These are phyloP conservation scores for Salisapilia sapeloensis DNA, from an alignment of 352 stramenopile species.

Conservation along the genomic window DNA sequence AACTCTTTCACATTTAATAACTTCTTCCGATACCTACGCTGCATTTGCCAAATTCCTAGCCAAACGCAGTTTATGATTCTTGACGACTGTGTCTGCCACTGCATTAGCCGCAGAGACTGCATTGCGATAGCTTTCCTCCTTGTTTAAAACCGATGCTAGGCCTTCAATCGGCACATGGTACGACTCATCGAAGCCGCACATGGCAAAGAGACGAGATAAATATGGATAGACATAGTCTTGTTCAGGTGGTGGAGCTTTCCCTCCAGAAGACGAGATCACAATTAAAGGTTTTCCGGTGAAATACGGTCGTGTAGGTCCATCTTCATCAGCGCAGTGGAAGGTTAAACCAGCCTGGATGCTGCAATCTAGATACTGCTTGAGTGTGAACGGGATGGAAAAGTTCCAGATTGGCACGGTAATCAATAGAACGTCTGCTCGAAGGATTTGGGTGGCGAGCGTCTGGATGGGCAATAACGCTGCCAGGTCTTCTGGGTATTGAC, in stretches of 20 bases:
- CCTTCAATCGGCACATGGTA: slow-evolving; percentile 47
- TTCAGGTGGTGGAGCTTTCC: slow-evolving; percentile 26
- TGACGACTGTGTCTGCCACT: slow-evolving; percentile 38
- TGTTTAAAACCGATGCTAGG: slow-evolving; percentile 41
- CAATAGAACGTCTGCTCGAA: slow-evolving; percentile 55
- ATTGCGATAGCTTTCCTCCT: slow-evolving; percentile 38
- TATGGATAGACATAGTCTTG: slow-evolving; percentile 60
- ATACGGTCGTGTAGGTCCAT: slow-evolving; percentile 32
- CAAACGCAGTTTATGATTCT: slow-evolving; percentile 30
- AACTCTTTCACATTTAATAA: no score
- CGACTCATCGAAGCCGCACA: slow-evolving; percentile 53
- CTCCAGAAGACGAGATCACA: slow-evolving; percentile 57
- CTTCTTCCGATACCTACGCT: no score
- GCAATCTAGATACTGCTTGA: slow-evolving; percentile 78
- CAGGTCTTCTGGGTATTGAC: slow-evolving; percentile 28
- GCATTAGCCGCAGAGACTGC: slow-evolving; percentile 29
- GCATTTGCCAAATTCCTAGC: no score
- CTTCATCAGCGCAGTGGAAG: slow-evolving; percentile 44
- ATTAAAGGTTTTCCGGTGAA: slow-evolving; percentile 40
- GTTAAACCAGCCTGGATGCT: slow-evolving; percentile 54
- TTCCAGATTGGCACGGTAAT: slow-evolving; percentile 68
- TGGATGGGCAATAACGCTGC: slow-evolving; percentile 51
- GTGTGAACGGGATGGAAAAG: slow-evolving; percentile 53
- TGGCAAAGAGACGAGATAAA: slow-evolving; percentile 53
- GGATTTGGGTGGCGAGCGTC: slow-evolving; percentile 32